Evolutionary conservation across 495 filamentous ascomycete species (phyloP), one percentile per base, ranked within the genome.

Genomic region (Penicillium malachiteum): DNA sequence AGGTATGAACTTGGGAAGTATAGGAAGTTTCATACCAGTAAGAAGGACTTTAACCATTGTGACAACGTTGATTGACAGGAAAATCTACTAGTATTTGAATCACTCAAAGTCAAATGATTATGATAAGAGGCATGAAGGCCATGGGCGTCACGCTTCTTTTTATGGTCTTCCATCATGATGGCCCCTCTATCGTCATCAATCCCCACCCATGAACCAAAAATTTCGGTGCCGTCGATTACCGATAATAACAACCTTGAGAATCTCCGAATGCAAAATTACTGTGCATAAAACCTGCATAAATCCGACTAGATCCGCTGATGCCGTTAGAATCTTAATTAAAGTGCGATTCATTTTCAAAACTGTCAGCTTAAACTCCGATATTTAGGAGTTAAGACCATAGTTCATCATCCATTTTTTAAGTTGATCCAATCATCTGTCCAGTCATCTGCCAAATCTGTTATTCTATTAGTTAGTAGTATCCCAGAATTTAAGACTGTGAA

Each of bases 1-100:
- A 31, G 26, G 39, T n/a, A n/a, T n/a, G n/a, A 40, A 14, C 21
- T 26, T 48, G 3, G 14, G 31, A 38, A 14, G 21, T 26, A 26
- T 26, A 26, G 21, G 21, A 26, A 2, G 21, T 26, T 21, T 30
- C 68, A 21, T 71, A 76, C 75, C 73, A 30, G 75, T 74, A 32
- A 78, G 60, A 16, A 76, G 69, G 52, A 76, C 73, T 54, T 73
- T 78, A 6, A 65, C 64, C 74, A 78, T 78, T 48, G 11, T 71
- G 55, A 17, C 21, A 56, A 46, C 51, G 33, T 31, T 21, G 46
- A 57, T 26, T 33, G 4, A 4, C 21, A 26, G 21, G n/a, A n/a
- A n/a, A n/a, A n/a, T n/a, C n/a, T n/a, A n/a, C n/a, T n/a, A n/a
- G n/a, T n/a, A n/a, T n/a, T n/a, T n/a, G n/a, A n/a, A n/a, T n/a